Evolutionary conservation across 1,284 basidiomycete species (phyloP), one percentile per base, ranked within the genome.

Genomic region (Cystobasidiaceae sp.): DNA sequence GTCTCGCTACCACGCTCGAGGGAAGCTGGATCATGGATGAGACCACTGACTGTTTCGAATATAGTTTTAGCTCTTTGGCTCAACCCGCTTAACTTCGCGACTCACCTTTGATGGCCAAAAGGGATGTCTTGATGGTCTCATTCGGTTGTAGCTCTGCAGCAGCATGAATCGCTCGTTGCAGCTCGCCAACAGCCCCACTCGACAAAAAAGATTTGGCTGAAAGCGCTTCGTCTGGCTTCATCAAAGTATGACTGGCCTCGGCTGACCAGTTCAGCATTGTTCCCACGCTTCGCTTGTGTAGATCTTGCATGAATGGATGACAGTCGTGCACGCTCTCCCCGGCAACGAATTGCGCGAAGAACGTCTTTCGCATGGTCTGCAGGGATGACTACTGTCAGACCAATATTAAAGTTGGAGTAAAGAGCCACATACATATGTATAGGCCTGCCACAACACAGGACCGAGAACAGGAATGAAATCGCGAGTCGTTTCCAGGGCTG

Each of bases 221-320:
- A 68, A 54, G 15, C 67, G 67, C 34, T 0, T 39, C 64, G n/a
- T 39, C 32, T 1, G 55, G 28, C 48, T 61, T 57, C 5, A 60
- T 52, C 2, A 58, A 17, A 6, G 69, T 68, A 34, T 68, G 68
- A 45, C 70, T 68, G 0, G 72, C 71, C 52, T 74, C 73, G 2
- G 71, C 73, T 8, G 66, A 68, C 63, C 73, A 74, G 54, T 71
- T 72, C 49, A 74, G 66, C 62, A 73, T 65, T n/a, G 71, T 68
- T 19, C 71, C 71, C 68, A 70, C 19, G 55, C 70, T 21, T 58
- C 45, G 34, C 60, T 37, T 0, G 62, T 66, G 48, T 54, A 70
- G 60, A 1, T 44, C 39, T 37, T 69, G 32, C 57, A 73, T 67
- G 15, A 70, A 25, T 2, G 66, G 58, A 3, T 57, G 58, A 30